These are phyloP conservation scores for Nemania sp. DNA, from an alignment of 2,329 filamentous ascomycete species.

Conservation along the genomic window DNA sequence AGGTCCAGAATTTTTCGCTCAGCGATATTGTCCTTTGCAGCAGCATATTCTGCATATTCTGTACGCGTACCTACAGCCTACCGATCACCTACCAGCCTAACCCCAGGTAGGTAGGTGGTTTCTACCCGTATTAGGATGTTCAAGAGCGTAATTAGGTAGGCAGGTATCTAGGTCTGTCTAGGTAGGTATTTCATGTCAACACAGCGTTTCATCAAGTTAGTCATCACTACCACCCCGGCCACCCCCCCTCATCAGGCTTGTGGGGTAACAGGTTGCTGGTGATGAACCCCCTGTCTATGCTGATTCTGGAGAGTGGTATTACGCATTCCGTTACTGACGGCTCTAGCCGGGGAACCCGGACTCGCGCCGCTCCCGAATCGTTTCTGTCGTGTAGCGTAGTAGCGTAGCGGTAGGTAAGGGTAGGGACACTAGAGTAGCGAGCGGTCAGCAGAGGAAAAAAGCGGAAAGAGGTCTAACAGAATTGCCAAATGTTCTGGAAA, in stretches of 20 bases:
- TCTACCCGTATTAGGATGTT: neutral
- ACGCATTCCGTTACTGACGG: slow-evolving; percentile 8
- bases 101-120: slow-evolving; percentile 2
- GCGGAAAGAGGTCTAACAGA: neutral
- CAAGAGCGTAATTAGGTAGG: neutral
- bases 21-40: slow-evolving; percentile 14
- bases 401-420: neutral
- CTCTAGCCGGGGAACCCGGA: neutral
- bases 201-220: slow-evolving; percentile 22
- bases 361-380: slow-evolving; percentile 9
- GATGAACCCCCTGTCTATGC: slow-evolving; percentile 8
- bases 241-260: neutral
- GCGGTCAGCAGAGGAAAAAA: neutral
- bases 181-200: too few species aligned
- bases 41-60: neutral
- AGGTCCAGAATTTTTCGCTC: slow-evolving; percentile 22
- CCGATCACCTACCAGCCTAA: slow-evolving; percentile 7
- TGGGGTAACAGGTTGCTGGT: slow-evolving; percentile 17
- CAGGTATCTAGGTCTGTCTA: neutral
- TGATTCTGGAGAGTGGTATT: slow-evolving; percentile 9
- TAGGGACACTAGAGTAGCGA: neutral
- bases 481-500: slow-evolving; percentile 11
- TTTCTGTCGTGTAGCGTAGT: slow-evolving; percentile 14
- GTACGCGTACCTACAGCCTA: neutral
- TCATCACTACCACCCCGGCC: neutral